Percentiles rank a stretch among this genome's conserved stretches.
Evolutionary conservation across 441 rosid genomes (phyloP).

Genomic region (Isatis lusitanica): DNA sequence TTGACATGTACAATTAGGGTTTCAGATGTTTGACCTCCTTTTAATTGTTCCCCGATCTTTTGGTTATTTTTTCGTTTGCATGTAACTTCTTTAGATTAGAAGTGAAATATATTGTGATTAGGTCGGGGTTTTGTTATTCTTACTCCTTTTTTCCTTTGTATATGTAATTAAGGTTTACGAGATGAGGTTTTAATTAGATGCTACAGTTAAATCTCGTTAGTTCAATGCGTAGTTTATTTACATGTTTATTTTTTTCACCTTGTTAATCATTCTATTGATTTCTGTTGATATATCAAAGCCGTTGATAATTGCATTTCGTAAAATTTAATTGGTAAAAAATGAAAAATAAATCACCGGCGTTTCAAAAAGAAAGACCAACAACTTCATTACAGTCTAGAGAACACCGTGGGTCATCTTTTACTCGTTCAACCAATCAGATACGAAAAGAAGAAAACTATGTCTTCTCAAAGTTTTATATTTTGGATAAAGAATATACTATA

Average conservation of each 20-base stretch:
- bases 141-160: not conserved
- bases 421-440: constrained; percentile 30
- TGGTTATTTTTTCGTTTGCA: constrained; percentile 13
- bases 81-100: constrained; percentile 27
- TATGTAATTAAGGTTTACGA: constrained; percentile 14
- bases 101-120: constrained; percentile 11
- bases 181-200: constrained; percentile 4
- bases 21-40: constrained; percentile 25
- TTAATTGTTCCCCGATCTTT: constrained; percentile 19
- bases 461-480: not conserved
- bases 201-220: constrained; percentile 17
- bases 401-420: constrained; percentile 34
- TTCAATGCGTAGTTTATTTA: not conserved
- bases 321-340: not conserved
- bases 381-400: constrained; percentile 18
- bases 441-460: not conserved
- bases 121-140: constrained; percentile 6
- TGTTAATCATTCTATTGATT: not conserved
- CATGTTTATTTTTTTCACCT: not conserved
- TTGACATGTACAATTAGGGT: constrained; percentile 18
- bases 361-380: constrained; percentile 15
- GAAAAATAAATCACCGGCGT: not conserved
- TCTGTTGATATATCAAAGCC: not conserved
- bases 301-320: not conserved
- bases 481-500: not conserved